These are phyloP conservation scores for Aechmea fasciata DNA, from an alignment of 176 grass and related monocot genomes.

Conservation along the genomic window DNA sequence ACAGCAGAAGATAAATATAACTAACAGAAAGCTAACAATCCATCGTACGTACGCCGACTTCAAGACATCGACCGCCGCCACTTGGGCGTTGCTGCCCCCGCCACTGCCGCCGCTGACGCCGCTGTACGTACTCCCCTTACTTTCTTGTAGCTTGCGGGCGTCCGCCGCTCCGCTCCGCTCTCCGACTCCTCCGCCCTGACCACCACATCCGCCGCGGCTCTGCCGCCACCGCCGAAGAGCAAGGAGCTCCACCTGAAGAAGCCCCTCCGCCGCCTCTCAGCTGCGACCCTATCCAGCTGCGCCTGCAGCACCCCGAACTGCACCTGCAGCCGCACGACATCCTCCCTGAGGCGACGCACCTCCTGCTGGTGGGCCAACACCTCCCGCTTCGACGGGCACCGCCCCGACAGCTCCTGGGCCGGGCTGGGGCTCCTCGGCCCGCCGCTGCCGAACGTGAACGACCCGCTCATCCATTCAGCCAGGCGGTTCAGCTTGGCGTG, in stretches of 20 bases:
- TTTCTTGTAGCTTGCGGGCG: slow-evolving; percentile 47
- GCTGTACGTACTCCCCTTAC: background rate
- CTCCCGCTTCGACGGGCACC: slow-evolving; percentile 79
- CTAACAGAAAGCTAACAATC: too few species aligned
- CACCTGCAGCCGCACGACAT: slow-evolving; percentile 67
- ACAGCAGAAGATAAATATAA: too few species aligned
- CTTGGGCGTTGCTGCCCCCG: slow-evolving; percentile 32
- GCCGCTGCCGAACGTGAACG: slow-evolving; percentile 25
- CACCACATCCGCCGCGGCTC: background rate
- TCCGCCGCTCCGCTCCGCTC: slow-evolving; percentile 44
- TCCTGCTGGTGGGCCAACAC: slow-evolving; percentile 77
- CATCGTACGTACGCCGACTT: background rate
- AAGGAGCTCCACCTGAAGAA: slow-evolving; percentile 84
- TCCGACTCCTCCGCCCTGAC: slow-evolving; percentile 57
- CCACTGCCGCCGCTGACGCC: background rate
- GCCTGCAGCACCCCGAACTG: slow-evolving; percentile 76
- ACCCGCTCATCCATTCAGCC: slow-evolving; percentile 50
- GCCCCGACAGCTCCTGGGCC: slow-evolving; percentile 34
- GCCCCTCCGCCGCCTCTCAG: slow-evolving; percentile 41
- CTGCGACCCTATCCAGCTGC: slow-evolving; percentile 58
- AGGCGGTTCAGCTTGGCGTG: slow-evolving; percentile 81
- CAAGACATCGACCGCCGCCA: slow-evolving; percentile 70
- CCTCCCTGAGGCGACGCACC: slow-evolving; percentile 70
- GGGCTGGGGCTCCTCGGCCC: slow-evolving; percentile 41
- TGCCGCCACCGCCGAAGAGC: slow-evolving; percentile 47